These are phyloP conservation scores for Fraxinus platypoda DNA, from an alignment of 305 asterid genomes.

Conservation along the genomic window DNA sequence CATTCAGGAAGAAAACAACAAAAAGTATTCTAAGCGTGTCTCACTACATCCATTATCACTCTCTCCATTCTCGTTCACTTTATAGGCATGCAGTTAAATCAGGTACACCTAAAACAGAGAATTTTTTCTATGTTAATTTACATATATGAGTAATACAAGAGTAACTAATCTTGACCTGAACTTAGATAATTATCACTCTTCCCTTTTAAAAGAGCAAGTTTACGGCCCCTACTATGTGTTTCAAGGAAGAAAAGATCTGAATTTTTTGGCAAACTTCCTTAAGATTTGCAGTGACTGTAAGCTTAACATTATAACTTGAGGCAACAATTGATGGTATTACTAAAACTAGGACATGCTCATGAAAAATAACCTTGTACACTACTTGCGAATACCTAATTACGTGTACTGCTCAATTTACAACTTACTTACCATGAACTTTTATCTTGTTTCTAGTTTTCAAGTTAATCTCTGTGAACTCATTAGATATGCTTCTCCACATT, in stretches of 20 bases:
- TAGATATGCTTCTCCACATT: neutral
- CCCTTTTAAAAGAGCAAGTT: neutral
- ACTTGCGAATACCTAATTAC: neutral
- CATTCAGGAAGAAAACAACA: neutral
- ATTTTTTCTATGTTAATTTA: neutral
- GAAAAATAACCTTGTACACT: neutral
- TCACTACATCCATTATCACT: neutral
- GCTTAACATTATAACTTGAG: neutral
- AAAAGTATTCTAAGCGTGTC: neutral
- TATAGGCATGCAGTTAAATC: neutral
- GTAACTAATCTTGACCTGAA: neutral
- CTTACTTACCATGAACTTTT: neutral
- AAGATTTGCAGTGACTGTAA: neutral
- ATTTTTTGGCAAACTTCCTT: neutral
- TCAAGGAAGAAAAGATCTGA: neutral
- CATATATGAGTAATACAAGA: neutral
- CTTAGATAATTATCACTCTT: neutral
- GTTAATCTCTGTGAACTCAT: neutral
- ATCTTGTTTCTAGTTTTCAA: neutral
- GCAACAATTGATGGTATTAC: neutral
- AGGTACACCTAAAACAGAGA: neutral
- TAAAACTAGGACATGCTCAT: neutral
- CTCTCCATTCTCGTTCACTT: neutral
- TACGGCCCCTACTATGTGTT: neutral
- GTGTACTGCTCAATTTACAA: neutral